These are phyloP conservation scores for Dryadomyces quercus-mongolicae DNA, from an alignment of 2,329 filamentous ascomycete species.

Conservation along the genomic window DNA sequence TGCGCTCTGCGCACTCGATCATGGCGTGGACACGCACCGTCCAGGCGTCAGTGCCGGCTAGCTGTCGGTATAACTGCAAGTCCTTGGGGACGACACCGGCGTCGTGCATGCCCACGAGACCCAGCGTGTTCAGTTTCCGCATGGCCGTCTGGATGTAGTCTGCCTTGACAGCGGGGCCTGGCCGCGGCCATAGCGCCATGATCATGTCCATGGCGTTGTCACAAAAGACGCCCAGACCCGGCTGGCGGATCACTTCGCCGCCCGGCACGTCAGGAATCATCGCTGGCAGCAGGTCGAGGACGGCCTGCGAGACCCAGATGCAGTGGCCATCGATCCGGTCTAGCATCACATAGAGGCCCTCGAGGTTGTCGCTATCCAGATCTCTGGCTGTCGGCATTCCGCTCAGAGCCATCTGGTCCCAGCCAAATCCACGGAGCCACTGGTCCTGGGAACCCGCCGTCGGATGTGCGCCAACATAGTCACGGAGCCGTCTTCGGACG, in stretches of 20 bases:
- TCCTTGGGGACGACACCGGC: conserved; percentile 48
- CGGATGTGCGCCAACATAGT: conserved; percentile 37
- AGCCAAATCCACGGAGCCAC: conserved; percentile 57
- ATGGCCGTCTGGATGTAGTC: conserved; percentile 48
- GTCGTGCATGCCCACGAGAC: conserved; percentile 58
- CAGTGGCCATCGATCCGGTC: conserved; percentile 61
- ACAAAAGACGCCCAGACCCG: conserved; percentile 57
- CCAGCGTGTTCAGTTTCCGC: conserved; percentile 47
- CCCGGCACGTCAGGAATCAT: conserved; percentile 43
- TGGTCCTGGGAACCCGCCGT: conserved; percentile 38
- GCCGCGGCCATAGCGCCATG: conserved; percentile 42
- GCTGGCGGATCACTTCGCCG: conserved; percentile 49
- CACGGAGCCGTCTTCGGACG: conserved; percentile 36
- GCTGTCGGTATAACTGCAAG: conserved; percentile 38
- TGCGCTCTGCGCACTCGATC: conserved; percentile 52
- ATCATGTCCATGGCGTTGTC: conserved; percentile 61
- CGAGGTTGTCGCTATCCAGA: conserved; percentile 38
- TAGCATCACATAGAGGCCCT: conserved; percentile 52
- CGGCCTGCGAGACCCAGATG: conserved; percentile 53
- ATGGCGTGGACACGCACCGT: conserved; percentile 55
- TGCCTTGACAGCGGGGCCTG: conserved; percentile 37
- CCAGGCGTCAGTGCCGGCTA: conserved; percentile 39
- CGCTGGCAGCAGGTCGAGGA: conserved; percentile 46
- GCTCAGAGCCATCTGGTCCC: conserved; percentile 56
- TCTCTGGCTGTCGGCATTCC: conserved; percentile 53